These are phyloP conservation scores for Phytomonas sp. DNA, from an alignment of 208 protist genomes.

Conservation along the genomic window DNA sequence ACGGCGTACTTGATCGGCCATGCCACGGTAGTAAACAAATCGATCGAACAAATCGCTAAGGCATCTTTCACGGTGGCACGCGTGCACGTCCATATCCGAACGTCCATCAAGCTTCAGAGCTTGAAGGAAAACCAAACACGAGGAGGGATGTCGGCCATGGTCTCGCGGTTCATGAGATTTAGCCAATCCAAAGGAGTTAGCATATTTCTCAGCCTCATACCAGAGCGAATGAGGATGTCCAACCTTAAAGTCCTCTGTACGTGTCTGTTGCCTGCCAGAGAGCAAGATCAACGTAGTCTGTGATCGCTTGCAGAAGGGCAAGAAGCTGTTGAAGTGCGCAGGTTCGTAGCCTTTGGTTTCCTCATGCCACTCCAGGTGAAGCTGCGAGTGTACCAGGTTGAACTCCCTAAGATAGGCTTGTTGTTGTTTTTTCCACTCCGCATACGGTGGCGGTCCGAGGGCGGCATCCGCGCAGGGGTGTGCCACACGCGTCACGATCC, in stretches of 20 bases:
- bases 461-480: slow-evolving; percentile 55
- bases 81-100: slow-evolving; percentile 22
- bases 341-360: slow-evolving; percentile 42
- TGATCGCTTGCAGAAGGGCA: slow-evolving; percentile 26
- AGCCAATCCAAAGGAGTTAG: neutral
- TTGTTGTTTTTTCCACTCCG: slow-evolving; percentile 44
- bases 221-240: neutral
- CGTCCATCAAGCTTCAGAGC: slow-evolving; percentile 34
- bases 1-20: slow-evolving; percentile 43
- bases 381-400: neutral
- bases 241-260: neutral
- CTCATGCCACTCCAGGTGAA: slow-evolving; percentile 44
- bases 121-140: neutral
- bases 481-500: slow-evolving; percentile 48
- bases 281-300: slow-evolving; percentile 28
- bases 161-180: neutral
- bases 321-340: slow-evolving; percentile 40
- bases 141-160: neutral
- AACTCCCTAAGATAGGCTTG: neutral
- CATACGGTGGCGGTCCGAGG: slow-evolving; percentile 31
- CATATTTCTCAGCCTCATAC: neutral
- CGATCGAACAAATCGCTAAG: slow-evolving; percentile 39
- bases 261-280: neutral
- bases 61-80: slow-evolving; percentile 23
- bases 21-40: slow-evolving; percentile 33